A percentile compares a stretch with the other conserved stretches of the same genome.
Conservation (phyloP, 495 filamentous ascomycete species). For the Beverwykella pulmonaria region DNA sequence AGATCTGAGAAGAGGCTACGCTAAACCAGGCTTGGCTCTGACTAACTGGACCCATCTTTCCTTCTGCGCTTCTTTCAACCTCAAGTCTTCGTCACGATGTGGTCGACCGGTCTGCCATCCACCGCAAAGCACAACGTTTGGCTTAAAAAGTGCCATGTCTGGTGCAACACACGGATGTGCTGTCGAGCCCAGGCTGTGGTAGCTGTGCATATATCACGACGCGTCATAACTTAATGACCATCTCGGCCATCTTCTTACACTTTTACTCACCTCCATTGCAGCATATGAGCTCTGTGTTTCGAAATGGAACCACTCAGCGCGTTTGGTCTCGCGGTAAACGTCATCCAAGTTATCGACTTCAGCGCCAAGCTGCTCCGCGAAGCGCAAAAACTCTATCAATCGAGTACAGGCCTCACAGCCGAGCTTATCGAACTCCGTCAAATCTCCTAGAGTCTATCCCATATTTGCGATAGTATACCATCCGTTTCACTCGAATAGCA, state of each 20-base stretch:
- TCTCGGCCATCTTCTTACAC: too few relatives aligned
- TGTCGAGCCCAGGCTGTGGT: too few relatives aligned
- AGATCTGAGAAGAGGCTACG: neutral
- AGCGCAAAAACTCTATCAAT: constrained; percentile 1
- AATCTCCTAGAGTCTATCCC: too few relatives aligned
- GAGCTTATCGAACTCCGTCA: constrained; percentile 5
- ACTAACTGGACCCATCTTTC: neutral
- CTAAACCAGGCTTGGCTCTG: neutral
- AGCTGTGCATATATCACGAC: too few relatives aligned
- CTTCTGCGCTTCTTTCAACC: neutral
- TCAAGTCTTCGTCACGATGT: neutral
- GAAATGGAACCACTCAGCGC: constrained; percentile 10
- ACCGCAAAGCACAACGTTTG: too few relatives aligned
- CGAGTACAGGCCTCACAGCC: neutral
- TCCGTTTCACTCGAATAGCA: too few relatives aligned
- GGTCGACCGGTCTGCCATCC: neutral
- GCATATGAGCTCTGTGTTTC: neutral
- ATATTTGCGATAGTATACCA: too few relatives aligned
- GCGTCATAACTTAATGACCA: too few relatives aligned
- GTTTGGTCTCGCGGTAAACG: constrained; percentile 6
- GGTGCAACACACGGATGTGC: too few relatives aligned
- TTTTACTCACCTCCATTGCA: too few relatives aligned
- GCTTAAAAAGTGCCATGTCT: too few relatives aligned
- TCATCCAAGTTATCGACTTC: constrained; percentile 18
- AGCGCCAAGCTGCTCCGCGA: neutral